These are phyloP conservation scores for Spathaspora hagerdaliae DNA, from an alignment of 805 yeast species.

Conservation along the genomic window DNA sequence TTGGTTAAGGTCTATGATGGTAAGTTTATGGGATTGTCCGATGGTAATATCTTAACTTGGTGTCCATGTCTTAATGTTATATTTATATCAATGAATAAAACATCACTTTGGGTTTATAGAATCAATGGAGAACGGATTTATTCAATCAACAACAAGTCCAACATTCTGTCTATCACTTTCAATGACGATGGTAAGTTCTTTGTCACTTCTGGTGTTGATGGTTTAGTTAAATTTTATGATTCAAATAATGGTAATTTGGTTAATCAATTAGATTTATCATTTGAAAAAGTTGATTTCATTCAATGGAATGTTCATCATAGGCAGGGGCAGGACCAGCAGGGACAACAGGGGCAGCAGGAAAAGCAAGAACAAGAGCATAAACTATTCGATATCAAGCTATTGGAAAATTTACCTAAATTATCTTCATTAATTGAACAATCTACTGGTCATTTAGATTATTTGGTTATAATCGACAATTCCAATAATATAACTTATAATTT, in stretches of 20 bases:
- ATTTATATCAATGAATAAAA: constrained; percentile 47
- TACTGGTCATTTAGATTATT: constrained; percentile 12
- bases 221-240: constrained; percentile 40
- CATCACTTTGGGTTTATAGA: constrained; percentile 49
- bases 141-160: constrained; percentile 37
- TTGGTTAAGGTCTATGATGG: background rate
- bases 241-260: constrained; percentile 44
- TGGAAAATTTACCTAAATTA: constrained; percentile 33
- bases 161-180: constrained; percentile 28
- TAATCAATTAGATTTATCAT: constrained; percentile 16
- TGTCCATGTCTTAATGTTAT: constrained; percentile 54
- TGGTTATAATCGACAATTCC: constrained; percentile 23
- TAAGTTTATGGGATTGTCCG: constrained; percentile 21
- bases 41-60: constrained; percentile 39
- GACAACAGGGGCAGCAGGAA: constrained; percentile 5
- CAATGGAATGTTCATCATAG: constrained; percentile 15
- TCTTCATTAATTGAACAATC: constrained; percentile 7
- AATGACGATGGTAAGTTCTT: constrained; percentile 36
- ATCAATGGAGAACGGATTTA: constrained; percentile 51
- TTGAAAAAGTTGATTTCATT: constrained; percentile 13
- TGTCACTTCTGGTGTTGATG: constrained; percentile 44
- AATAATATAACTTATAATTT: constrained; percentile 23
- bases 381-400: constrained; percentile 23
- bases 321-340: background rate
- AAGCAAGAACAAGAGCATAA: constrained; percentile 6